phyloP scores from a whole-genome alignment of 768 basidiomycete genomes.

The Russula earlei region DNA sequence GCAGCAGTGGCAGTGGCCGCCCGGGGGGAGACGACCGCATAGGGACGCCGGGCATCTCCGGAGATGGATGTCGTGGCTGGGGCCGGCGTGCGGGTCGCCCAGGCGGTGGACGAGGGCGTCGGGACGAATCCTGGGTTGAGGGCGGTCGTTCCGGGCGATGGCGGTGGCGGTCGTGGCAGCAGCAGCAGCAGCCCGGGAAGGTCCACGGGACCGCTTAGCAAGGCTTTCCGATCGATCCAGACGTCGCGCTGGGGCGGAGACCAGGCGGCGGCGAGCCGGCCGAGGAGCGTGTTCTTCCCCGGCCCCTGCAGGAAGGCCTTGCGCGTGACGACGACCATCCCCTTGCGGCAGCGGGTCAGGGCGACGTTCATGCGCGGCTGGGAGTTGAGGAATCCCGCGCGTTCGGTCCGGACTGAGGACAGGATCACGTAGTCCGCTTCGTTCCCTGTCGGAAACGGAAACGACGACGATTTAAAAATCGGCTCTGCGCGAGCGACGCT shows the following conservation, averaged over 20 bases:
- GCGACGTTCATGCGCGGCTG: slow-evolving; percentile 37
- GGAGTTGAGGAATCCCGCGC: slow-evolving; percentile 39
- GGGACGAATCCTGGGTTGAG: not conserved
- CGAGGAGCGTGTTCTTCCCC: slow-evolving; percentile 36
- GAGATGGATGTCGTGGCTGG: too few relatives aligned
- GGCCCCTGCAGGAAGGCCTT: slow-evolving; percentile 30
- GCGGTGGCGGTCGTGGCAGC: too few relatives aligned
- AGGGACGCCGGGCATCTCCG: too few relatives aligned
- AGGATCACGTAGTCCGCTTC: slow-evolving; percentile 42
- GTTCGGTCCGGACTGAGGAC: slow-evolving; percentile 39
- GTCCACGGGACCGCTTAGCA: not conserved
- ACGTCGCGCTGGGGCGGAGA: slow-evolving; percentile 9
- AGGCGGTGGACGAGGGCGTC: too few relatives aligned
- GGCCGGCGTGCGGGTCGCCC: too few relatives aligned
- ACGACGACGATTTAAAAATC: not conserved
- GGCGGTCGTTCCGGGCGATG: too few relatives aligned
- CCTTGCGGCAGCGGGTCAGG: slow-evolving; percentile 34
- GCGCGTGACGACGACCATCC: slow-evolving; percentile 40
- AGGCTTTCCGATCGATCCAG: slow-evolving; percentile 26
- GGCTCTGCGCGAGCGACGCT: not conserved
- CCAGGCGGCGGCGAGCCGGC: slow-evolving; percentile 28
- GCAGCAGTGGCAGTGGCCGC: too few relatives aligned
- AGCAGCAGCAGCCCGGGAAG: not conserved
- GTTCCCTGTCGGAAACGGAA: slow-evolving; percentile 33
- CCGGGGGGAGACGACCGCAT: too few relatives aligned